Conservation (phyloP, 345 rosid genomes). For the Arabis hirsuta region DNA sequence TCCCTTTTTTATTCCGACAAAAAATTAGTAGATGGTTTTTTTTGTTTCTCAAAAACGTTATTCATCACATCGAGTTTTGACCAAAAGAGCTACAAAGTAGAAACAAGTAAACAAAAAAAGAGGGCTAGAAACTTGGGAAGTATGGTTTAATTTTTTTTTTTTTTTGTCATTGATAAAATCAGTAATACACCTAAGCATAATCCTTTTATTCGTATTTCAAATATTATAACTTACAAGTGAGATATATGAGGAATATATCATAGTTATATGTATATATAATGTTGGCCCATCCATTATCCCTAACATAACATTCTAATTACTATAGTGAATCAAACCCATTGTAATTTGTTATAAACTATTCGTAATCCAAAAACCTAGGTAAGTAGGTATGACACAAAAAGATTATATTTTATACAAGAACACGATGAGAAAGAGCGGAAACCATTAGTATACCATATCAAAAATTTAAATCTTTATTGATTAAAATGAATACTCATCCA, state of each 20-base stretch:
- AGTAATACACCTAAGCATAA: constrained; percentile 14
- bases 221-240: background rate
- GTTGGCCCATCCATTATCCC: constrained; percentile 7
- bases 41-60: constrained; percentile 25
- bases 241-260: background rate
- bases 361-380: constrained; percentile 1
- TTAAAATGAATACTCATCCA: background rate
- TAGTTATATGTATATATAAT: background rate
- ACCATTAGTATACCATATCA: background rate
- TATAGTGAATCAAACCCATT: background rate
- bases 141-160: constrained; percentile 15
- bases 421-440: constrained; percentile 29
- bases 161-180: background rate
- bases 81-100: background rate
- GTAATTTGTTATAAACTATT: background rate
- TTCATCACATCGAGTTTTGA: constrained; percentile 30
- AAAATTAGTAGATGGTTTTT: constrained; percentile 12
- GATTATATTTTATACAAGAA: background rate
- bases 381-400: background rate
- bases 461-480: background rate
- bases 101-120: too few relatives aligned
- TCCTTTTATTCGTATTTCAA: background rate
- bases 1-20: constrained; percentile 1
- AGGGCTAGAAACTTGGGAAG: constrained; percentile 21
- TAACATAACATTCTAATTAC: background rate